phyloP scores from a whole-genome alignment of 2,329 filamentous ascomycete genomes.

The Fusarium falciforme region DNA sequence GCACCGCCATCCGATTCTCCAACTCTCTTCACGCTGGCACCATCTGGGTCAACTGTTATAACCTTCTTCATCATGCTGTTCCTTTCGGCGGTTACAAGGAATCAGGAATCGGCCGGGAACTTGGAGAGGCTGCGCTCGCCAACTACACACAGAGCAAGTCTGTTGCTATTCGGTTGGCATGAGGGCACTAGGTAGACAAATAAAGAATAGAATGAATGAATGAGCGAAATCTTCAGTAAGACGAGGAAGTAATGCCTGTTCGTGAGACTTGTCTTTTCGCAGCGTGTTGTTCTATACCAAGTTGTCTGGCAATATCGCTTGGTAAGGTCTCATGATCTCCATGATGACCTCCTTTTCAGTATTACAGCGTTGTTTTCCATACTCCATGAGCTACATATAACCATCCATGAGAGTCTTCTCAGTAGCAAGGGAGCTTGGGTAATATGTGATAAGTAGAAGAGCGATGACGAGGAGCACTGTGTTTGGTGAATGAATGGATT shows the following conservation, averaged over 20 bases:
- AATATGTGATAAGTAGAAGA: not conserved
- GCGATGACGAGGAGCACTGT: no score
- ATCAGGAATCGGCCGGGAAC: slow-evolving; percentile 81
- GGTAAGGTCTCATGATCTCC: not conserved
- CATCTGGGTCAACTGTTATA: slow-evolving; percentile 73
- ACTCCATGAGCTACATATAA: not conserved
- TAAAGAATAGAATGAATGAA: not conserved
- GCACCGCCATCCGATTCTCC: slow-evolving; percentile 83
- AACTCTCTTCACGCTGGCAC: slow-evolving; percentile 79
- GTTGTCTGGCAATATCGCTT: not conserved
- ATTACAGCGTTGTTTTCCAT: not conserved
- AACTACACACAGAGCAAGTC: slow-evolving; percentile 79
- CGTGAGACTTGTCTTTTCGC: not conserved
- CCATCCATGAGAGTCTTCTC: not conserved
- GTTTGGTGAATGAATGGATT: no score
- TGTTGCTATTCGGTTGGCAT: slow-evolving; percentile 51
- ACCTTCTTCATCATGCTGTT: slow-evolving; percentile 75
- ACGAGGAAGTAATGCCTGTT: not conserved
- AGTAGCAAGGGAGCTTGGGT: not conserved
- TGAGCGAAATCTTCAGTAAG: not conserved
- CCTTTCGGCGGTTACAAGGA: slow-evolving; percentile 83
- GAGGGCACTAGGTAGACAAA: not conserved
- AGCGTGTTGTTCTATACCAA: not conserved
- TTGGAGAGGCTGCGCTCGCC: slow-evolving; percentile 73
- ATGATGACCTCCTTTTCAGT: not conserved